Evolutionary conservation across 352 stramenopile genomes (phyloP), one percentile per base, ranked within the genome.

Genomic region (Pythium insidiosum): DNA sequence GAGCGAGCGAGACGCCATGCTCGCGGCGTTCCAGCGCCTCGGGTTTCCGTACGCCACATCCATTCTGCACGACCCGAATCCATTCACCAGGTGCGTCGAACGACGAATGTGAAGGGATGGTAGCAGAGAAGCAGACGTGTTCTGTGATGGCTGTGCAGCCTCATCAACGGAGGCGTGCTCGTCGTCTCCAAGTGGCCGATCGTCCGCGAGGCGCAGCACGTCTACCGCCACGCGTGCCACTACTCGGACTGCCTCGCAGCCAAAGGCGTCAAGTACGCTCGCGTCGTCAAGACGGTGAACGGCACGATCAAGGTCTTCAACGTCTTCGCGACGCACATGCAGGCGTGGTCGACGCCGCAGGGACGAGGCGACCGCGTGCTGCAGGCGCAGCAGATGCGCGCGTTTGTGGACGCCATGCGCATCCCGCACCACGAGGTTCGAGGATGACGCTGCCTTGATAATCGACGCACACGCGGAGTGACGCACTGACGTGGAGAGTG

Each of bases 321-420:
- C 45, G 67, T 92, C 11, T 92, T 89, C 52, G 76, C 74, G 18
- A 89, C 80, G 22, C 80, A 92, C 56, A 88, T 92, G 73, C 80
- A 91, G 72, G 79, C 79, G 6, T 91, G 79, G 79, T 91, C 79
- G 12, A 88, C 79, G 0, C 45, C 59, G n/a, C 44, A 80, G 45
- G 79, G 73, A 5, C 56, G 67, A 15, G 56, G 59, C 0, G 79
- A 85, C 58, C 74, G 79, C 15, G 51, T 85, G 38, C 56, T 68
- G 25, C 79, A 91, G 63, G 79, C 79, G 0, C 58, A 73, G 16
- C 78, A 91, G 54, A 77, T 86, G 37, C 16, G 33, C n/a, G 29
- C 13, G n/a, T 58, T 59, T 31, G 67, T 87, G 4, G 63, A 92
- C 43, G 62, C 35, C 6, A 58, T 89, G 23, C 23, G 39, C 34